Conservation (phyloP, 2,329 filamentous ascomycete species). For the Colletotrichum sp. region DNA sequence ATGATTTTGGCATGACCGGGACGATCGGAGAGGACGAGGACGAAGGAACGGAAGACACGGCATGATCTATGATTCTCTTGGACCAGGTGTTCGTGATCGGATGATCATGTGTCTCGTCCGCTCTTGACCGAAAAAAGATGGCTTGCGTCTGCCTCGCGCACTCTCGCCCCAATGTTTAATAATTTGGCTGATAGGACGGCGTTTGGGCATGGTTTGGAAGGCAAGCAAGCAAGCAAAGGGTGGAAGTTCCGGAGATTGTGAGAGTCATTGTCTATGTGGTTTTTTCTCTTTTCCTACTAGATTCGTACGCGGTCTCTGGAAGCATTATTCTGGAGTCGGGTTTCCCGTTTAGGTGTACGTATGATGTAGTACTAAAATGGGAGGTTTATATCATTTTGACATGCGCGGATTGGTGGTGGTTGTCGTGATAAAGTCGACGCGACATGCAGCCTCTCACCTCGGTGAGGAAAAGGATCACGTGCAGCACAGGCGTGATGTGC, state of each 20-base stretch:
- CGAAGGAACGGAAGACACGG: constrained; percentile 16
- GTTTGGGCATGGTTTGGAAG: constrained; percentile 14
- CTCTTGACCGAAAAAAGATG: background rate
- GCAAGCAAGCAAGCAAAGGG: constrained; percentile 12
- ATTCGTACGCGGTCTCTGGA: constrained; percentile 12
- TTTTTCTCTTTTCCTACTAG: background rate
- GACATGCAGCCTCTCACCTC: background rate
- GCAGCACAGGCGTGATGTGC: constrained; percentile 3
- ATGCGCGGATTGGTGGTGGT: background rate
- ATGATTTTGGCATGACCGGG: constrained; percentile 17
- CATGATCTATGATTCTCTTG: constrained; percentile 24
- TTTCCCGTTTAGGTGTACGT: constrained; percentile 12
- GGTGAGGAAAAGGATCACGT: constrained; percentile 5
- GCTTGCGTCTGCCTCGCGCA: constrained; percentile 6
- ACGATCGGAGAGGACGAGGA: constrained; percentile 7
- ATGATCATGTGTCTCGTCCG: constrained; percentile 20
- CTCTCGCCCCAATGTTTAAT: constrained; percentile 16
- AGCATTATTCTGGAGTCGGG: constrained; percentile 18
- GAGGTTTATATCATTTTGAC: constrained; percentile 2
- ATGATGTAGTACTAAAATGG: constrained; percentile 19
- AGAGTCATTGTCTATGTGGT: background rate
- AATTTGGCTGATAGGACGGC: constrained; percentile 12
- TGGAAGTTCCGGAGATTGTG: constrained; percentile 15
- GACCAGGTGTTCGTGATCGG: constrained; percentile 22
- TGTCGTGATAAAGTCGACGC: background rate